Percentiles rank a stretch among this genome's conserved stretches.
Evolutionary conservation across 2,329 filamentous ascomycete species (phyloP).

Genomic region (Atkinsonella texensis): DNA sequence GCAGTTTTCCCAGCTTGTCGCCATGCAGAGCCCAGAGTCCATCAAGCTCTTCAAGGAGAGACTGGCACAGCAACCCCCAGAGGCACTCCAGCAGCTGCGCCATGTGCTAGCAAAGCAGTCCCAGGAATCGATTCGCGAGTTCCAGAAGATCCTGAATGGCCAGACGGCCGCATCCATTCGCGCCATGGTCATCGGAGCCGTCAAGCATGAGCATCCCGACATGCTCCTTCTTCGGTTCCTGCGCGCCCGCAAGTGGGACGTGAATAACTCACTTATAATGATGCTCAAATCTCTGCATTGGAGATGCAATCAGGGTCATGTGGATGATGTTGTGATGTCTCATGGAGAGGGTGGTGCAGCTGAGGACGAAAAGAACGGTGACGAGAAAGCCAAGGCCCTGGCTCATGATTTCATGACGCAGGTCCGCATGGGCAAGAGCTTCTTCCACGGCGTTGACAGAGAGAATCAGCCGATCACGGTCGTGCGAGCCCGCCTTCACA

Average conservation of each 20-base stretch:
- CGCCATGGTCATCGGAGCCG: conserved; percentile 10
- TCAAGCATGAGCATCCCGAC: conserved; percentile 23
- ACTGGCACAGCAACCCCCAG: neutral
- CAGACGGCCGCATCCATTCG: conserved; percentile 2
- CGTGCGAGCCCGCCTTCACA: conserved; percentile 22
- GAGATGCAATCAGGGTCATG: conserved; percentile 19
- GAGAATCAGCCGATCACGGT: conserved; percentile 23
- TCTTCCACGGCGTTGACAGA: conserved; percentile 24
- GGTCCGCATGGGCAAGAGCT: conserved; percentile 25
- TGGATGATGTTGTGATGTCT: conserved; percentile 20
- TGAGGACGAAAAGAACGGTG: conserved; percentile 17
- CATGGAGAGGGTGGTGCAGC: conserved; percentile 21
- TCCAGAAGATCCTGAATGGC: conserved; percentile 1
- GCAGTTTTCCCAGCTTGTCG: neutral
- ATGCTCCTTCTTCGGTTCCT: conserved; percentile 26
- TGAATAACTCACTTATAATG: conserved; percentile 26
- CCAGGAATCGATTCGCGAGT: neutral
- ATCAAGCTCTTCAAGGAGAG: conserved; percentile 2
- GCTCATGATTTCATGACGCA: conserved; percentile 21
- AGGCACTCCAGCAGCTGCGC: conserved; percentile 2
- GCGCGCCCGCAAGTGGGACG: conserved; percentile 27
- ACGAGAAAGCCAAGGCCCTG: neutral
- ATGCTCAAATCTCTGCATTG: conserved; percentile 24
- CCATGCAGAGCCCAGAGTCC: neutral
- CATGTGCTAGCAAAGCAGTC: neutral